These are phyloP conservation scores for Didymella pomorum DNA, from an alignment of 2,329 filamentous ascomycete genomes.

Conservation along the genomic window DNA sequence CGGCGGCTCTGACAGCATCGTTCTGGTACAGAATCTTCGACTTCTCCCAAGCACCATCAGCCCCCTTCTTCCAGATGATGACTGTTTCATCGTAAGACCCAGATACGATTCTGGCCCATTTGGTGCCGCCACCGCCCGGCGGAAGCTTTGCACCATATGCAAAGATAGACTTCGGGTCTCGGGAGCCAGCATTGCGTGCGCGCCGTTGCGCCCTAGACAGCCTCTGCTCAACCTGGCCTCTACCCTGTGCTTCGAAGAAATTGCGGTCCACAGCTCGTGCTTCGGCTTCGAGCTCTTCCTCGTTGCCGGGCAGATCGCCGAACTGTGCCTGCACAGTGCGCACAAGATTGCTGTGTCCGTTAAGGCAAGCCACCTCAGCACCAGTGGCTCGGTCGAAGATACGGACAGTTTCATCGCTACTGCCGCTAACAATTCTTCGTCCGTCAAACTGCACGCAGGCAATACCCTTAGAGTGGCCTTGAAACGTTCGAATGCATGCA, in stretches of 20 bases:
- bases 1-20: constrained; percentile 64
- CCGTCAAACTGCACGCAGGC: constrained; percentile 98
- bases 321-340: constrained; percentile 95
- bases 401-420: constrained; percentile 93
- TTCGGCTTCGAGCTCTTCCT: constrained; percentile 75
- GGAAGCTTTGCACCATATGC: constrained; percentile 86
- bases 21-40: constrained; percentile 79
- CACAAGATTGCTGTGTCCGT: constrained; percentile 83
- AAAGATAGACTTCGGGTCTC: constrained; percentile 76
- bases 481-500: constrained; percentile 76
- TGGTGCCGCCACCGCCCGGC: constrained; percentile 87
- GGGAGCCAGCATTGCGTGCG: constrained; percentile 73
- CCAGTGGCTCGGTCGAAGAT: constrained; percentile 89
- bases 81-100: constrained; percentile 96
- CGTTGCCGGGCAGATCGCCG: constrained; percentile 83
- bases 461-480: constrained; percentile 93
- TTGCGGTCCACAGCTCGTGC: constrained; percentile 76
- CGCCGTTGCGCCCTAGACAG: constrained; percentile 47
- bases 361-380: constrained; percentile 86
- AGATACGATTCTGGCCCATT: constrained; percentile 93
- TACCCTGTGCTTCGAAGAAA: constrained; percentile 68
- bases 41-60: constrained; percentile 83
- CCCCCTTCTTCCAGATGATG: constrained; percentile 90
- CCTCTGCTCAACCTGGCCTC: constrained; percentile 52
- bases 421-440: constrained; percentile 90